A percentile compares a stretch with the other conserved stretches of the same genome.
Evolutionary conservation across 768 basidiomycete genomes (phyloP).

Genomic region (Calocybe cyanea): DNA sequence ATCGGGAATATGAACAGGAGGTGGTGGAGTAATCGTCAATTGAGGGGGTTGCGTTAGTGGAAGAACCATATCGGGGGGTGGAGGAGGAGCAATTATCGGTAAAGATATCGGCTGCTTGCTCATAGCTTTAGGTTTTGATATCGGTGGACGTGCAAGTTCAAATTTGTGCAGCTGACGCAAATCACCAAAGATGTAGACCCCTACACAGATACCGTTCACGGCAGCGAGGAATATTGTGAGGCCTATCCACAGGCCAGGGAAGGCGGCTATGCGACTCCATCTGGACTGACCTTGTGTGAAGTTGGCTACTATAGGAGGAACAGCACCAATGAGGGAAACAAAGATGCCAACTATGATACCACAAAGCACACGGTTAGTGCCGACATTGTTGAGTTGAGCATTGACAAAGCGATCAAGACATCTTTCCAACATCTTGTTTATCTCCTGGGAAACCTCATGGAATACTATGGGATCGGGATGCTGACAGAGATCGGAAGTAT

Average conservation of each 20-base stretch:
- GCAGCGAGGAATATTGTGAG: constrained; percentile 58
- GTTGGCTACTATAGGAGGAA: constrained; percentile 46
- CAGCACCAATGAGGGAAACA: constrained; percentile 41
- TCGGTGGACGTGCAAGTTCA: constrained; percentile 67
- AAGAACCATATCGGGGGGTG: constrained; percentile 14
- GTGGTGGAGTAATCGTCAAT: constrained; percentile 24
- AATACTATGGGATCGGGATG: constrained; percentile 70
- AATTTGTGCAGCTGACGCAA: constrained; percentile 74
- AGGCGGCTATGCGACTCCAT: constrained; percentile 54
- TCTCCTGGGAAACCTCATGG: constrained; percentile 53
- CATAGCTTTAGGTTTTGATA: constrained; percentile 46
- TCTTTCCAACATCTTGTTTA: constrained; percentile 54
- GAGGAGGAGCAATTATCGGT: constrained; percentile 17
- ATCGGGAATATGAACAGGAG: constrained; percentile 21
- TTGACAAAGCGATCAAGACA: constrained; percentile 64
- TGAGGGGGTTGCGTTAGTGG: constrained; percentile 18
- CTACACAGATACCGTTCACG: constrained; percentile 70
- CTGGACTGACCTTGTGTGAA: constrained; percentile 45
- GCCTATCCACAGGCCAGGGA: constrained; percentile 72
- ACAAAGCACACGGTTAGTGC: constrained; percentile 64
- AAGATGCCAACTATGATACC: constrained; percentile 63
- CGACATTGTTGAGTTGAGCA: constrained; percentile 70
- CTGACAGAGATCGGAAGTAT: constrained; percentile 35
- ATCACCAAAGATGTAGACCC: constrained; percentile 79
- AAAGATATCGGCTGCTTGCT: constrained; percentile 22